These are phyloP conservation scores for Scheffersomyces insectosa DNA, from an alignment of 1,139 yeast genomes.

Conservation along the genomic window DNA sequence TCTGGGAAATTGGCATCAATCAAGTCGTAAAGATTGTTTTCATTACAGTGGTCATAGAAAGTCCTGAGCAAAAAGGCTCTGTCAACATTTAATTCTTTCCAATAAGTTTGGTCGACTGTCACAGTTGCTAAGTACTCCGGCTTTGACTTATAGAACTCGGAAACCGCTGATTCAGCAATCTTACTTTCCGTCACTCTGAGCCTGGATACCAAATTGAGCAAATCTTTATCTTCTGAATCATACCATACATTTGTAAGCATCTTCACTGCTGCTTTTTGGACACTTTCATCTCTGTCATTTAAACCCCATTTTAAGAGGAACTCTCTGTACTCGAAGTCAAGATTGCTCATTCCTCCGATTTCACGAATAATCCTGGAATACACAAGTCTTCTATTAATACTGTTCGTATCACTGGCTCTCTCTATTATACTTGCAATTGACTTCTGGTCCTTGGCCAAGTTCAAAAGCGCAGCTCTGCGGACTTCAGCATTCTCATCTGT, in stretches of 20 bases:
- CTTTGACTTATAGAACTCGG: constrained; percentile 59
- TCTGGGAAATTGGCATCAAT: constrained; percentile 81
- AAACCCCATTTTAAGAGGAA: constrained; percentile 79
- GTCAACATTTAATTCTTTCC: constrained; percentile 75
- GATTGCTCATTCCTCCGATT: constrained; percentile 63
- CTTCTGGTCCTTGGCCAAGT: constrained; percentile 54
- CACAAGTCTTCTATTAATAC: constrained; percentile 69
- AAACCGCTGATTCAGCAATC: constrained; percentile 68
- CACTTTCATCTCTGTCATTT: constrained; percentile 78
- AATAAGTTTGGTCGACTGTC: constrained; percentile 57
- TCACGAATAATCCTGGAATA: constrained; percentile 70
- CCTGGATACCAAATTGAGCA: constrained; percentile 69
- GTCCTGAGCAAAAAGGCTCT: constrained; percentile 70
- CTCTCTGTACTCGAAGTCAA: constrained; percentile 64
- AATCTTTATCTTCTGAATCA: constrained; percentile 64
- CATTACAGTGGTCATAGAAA: constrained; percentile 64
- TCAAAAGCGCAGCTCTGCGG: constrained; percentile 78
- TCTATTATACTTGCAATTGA: constrained; percentile 68
- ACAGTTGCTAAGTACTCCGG: constrained; percentile 62
- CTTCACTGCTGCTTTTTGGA: constrained; percentile 68
- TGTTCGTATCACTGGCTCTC: constrained; percentile 79
- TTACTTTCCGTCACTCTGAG: constrained; percentile 66
- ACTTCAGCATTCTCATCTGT: constrained; percentile 89
- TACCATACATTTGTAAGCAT: constrained; percentile 78
- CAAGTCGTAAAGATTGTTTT: constrained; percentile 51